Evolutionary conservation across 352 stramenopile genomes (phyloP), one percentile per base, ranked within the genome.

Genomic region (Peronospora destructor): DNA sequence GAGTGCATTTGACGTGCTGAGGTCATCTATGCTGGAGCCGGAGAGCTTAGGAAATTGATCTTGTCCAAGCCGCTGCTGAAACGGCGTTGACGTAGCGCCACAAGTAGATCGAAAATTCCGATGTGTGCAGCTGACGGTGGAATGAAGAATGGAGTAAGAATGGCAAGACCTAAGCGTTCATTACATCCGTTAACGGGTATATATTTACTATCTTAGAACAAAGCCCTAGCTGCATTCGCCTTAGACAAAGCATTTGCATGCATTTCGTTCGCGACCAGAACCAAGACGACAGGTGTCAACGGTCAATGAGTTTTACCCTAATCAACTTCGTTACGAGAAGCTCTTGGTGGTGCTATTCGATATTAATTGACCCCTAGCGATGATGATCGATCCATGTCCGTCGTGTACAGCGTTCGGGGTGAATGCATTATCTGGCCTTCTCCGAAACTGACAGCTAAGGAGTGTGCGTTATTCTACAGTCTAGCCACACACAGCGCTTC

Each of bases 21-120:
- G 23, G 23, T 26, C 23, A 26, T 26, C 23, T 26, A 0, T 4
- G 23, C 14, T 28, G 50, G 35, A 21, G 49, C 30, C 6, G 35
- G 48, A 12, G 53, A 45, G 30, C 35, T 52, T 32, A 53, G 25
- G 19, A 55, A 52, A 21, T 51, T 58, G 41, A 14, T 39, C n/a
- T 61, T 49, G 14, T 61, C 52, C 34, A 52, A 61, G 30, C 53
- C 54, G 41, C 29, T 53, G 23, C 49, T 12, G 38, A 60, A 51
- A 1, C 59, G 44, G 14, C 48, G 42, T 35, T 45, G 43, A 30
- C 47, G 45, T 14, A 48, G 41, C 29, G 51, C 19, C 39, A 55
- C 56, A 23, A 26, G 35, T 28, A 12, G 42, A 13, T 44, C 44
- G 4, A 44, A 12, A n/a, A 44, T 19, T 49, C 33, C 42, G 35